Conservation (phyloP, 495 filamentous ascomycete species). For the Aspergillus asperescens region DNA sequence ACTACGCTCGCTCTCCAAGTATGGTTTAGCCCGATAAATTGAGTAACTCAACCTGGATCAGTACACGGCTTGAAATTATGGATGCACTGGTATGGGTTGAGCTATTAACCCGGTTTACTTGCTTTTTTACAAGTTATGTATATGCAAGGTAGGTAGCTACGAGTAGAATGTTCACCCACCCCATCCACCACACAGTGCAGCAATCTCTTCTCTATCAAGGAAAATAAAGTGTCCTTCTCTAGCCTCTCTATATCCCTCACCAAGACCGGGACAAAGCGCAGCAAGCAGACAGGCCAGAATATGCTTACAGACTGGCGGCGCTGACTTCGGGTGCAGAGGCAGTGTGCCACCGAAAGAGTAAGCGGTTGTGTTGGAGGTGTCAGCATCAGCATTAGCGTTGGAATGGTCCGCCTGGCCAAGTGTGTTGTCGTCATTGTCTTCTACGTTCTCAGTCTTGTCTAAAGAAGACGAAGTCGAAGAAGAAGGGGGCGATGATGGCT, state of each 20-base stretch:
- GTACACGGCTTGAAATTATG: no score
- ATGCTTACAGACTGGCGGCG: slow-evolving; percentile 77
- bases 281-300: slow-evolving; percentile 75
- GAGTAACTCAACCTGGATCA: no score
- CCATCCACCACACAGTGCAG: slow-evolving; percentile 70
- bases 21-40: no score
- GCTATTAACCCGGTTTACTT: no score
- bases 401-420: background rate
- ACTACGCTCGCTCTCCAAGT: no score
- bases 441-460: background rate
- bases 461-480: background rate
- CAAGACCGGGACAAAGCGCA: slow-evolving; percentile 54
- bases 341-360: slow-evolving; percentile 50
- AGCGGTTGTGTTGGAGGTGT: background rate
- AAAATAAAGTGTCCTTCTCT: slow-evolving; percentile 46
- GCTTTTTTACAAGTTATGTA: no score
- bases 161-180: slow-evolving; percentile 36
- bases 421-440: background rate
- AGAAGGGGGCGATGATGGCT: background rate
- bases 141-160: no score
- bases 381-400: background rate
- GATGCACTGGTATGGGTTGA: no score
- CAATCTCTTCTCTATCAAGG: slow-evolving; percentile 55
- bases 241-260: slow-evolving; percentile 11
- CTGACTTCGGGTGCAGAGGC: slow-evolving; percentile 23